Evolutionary conservation across 257 asterid species (phyloP).

Genomic region (Petunia secreta): DNA sequence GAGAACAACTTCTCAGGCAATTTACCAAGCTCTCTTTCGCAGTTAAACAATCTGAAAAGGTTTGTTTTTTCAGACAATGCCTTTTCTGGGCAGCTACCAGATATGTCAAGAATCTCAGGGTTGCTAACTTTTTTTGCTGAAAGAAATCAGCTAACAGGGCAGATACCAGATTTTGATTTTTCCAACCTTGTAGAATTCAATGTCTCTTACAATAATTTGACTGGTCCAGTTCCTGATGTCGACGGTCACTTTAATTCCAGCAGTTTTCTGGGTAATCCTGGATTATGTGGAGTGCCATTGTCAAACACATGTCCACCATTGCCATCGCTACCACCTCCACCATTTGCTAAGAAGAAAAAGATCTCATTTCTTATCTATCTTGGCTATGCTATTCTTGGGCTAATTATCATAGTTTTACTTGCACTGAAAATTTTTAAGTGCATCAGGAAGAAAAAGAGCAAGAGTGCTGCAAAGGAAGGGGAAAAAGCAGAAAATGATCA

Average conservation of each 20-base stretch:
- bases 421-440: constrained; percentile 36
- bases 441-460: constrained; percentile 20
- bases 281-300: constrained; percentile 63
- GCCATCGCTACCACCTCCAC: constrained; percentile 32
- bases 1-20: constrained; percentile 55
- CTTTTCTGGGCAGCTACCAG: constrained; percentile 67
- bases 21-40: constrained; percentile 53
- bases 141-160: constrained; percentile 55
- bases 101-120: constrained; percentile 59
- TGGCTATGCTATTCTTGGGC: constrained; percentile 59
- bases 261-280: constrained; percentile 60
- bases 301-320: constrained; percentile 50
- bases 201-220: constrained; percentile 64
- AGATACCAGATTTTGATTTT: constrained; percentile 55
- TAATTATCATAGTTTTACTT: constrained; percentile 42
- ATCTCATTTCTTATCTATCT: constrained; percentile 50
- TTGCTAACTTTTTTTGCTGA: constrained; percentile 63
- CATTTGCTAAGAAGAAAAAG: constrained; percentile 29
- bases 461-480: background rate
- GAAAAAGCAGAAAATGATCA: constrained; percentile 23
- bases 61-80: constrained; percentile 50
- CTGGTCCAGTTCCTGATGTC: constrained; percentile 57
- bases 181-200: constrained; percentile 59
- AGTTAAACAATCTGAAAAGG: constrained; percentile 54
- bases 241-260: constrained; percentile 40